Base-by-base conservation (phyloP, 176 grass and related monocot genomes). In the Ensete ventricosum region DNA sequence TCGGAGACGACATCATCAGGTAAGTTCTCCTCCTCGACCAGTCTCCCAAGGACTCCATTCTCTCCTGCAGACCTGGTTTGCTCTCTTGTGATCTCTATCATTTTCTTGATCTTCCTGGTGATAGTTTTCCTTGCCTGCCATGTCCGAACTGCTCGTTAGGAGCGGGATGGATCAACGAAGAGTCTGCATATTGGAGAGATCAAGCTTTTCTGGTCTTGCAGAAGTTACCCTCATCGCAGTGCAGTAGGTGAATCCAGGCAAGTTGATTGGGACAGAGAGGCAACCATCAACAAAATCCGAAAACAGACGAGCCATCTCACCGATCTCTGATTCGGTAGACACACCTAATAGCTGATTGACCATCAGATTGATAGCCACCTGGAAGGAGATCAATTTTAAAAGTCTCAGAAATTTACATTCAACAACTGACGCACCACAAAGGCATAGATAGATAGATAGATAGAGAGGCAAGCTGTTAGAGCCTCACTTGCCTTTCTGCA, bases 351-450 rank as follows among this genome's bases (percentile, higher is more conserved):
- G 20, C 52, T 73, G 71, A 55, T 73, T 73, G 55, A 73, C 71
- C 71, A 73, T 73, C 71, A 73, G 52, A 55, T 54, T 73, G 19
- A 73, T 73, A 52, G 71, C 71, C 20, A 73, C 71, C 71, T 73
- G 53, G 10, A 23, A 55, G 26, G 23, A 73, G 2, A 11, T 23
- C 7, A 55, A 73, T 26, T 54, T 5, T 25, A 1, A 55, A 26
- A 73, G 8, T 23, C 17, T 73, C 21, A 27, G 27, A 25, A 43
- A 43, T 43, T 43, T 43, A 43, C 34, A 43, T 43, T 43, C 34
- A 43, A 43, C 34, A 43, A 43, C 34, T 43, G 4, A 43, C 3
- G 4, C 5, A 43, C 5, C 34, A 43, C 34, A 43, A 43, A 43
- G 34, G 34, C 22, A n/a, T n/a, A n/a, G n/a, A n/a, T n/a, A n/a